A percentile compares a stretch with the other conserved stretches of the same genome.
Conservation (phyloP, 345 rosid species). For the Hibiscus mutabilis region DNA sequence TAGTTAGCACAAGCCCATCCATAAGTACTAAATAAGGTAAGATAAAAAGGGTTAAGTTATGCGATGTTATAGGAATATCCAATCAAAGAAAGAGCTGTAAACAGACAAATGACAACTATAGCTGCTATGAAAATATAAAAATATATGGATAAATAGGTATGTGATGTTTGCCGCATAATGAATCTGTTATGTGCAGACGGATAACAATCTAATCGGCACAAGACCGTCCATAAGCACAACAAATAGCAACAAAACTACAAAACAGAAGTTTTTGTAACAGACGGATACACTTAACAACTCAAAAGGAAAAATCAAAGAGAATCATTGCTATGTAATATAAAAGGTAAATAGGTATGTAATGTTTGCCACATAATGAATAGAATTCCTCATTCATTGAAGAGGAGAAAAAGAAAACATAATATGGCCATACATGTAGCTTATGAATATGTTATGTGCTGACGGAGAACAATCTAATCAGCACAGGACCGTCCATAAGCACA, state of each 20-base stretch:
- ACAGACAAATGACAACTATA: background rate
- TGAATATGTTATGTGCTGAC: background rate
- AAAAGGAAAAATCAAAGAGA: too few species aligned
- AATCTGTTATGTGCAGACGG: conserved; percentile 9
- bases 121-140: background rate
- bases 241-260: background rate
- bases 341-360: too few species aligned
- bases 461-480: background rate
- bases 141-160: background rate
- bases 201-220: conserved; percentile 1
- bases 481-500: background rate
- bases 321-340: background rate
- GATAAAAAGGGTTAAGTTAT: background rate
- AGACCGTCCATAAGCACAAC: conserved; percentile 10
- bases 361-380: background rate
- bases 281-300: too few species aligned
- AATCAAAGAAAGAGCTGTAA: background rate
- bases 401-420: background rate
- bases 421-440: background rate
- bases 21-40: conserved; percentile 10
- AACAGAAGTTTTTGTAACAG: background rate
- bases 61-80: background rate
- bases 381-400: background rate
- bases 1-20: conserved; percentile 22
- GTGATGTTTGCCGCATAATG: conserved; percentile 6